Evolutionary conservation across 768 basidiomycete species (phyloP).

Genomic region (Leccinum subgranulosum): DNA sequence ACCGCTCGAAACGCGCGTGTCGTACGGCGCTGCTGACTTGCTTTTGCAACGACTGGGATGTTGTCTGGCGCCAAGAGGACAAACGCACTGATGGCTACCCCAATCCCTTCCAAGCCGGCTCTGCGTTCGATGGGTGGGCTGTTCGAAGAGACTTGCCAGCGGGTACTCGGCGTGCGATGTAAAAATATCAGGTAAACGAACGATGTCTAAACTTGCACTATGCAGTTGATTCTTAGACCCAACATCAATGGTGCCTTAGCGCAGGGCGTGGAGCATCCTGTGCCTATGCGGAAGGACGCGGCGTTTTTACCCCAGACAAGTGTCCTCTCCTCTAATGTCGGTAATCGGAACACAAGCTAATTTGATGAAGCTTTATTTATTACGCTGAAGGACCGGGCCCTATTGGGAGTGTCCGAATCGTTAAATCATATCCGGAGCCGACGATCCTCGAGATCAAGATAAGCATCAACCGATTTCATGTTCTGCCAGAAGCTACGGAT

Average conservation of each 20-base stretch:
- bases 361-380: background rate
- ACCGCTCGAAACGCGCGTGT: too few relatives aligned
- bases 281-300: background rate
- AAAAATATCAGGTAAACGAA: background rate
- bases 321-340: background rate
- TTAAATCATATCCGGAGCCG: background rate
- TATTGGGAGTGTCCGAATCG: background rate
- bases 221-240: background rate
- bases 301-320: background rate
- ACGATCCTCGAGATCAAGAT: background rate
- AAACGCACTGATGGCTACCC: background rate
- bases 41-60: background rate
- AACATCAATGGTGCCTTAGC: background rate
- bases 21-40: background rate
- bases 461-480: conserved; percentile 69
- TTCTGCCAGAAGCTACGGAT: conserved; percentile 76
- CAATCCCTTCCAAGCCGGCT: background rate
- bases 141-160: background rate
- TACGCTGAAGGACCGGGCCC: background rate
- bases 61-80: background rate
- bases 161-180: background rate
- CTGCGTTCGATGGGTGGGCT: background rate
- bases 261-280: background rate
- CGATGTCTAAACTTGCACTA: background rate
- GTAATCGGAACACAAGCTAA: background rate